phyloP scores from a whole-genome alignment of 805 yeast genomes.

The Metschnikowia bowlesiae region DNA sequence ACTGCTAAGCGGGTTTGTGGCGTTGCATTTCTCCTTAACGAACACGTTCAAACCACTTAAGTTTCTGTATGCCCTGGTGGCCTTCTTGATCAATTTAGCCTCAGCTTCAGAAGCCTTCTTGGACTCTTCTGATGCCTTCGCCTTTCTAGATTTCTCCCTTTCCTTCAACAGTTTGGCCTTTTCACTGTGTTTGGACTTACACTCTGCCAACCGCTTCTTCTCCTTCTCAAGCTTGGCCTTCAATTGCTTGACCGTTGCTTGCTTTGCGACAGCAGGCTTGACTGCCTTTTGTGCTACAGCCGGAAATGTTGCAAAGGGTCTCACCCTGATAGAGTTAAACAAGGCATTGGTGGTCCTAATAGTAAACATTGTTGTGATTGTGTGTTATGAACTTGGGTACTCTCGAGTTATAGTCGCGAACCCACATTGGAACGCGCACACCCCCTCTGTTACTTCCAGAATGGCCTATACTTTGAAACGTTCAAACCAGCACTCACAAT shows the following conservation, averaged over 20 bases:
- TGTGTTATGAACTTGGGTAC: background rate
- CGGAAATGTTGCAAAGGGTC: background rate
- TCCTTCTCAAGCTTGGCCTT: conserved; percentile 19
- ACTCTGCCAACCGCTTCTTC: conserved; percentile 9
- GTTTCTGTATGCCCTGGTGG: conserved; percentile 22
- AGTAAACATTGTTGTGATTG: background rate
- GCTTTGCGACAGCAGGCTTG: background rate
- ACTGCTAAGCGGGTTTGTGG: conserved; percentile 15
- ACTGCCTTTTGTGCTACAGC: conserved; percentile 2
- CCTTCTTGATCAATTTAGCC: conserved; percentile 14
- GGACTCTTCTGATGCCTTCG: conserved; percentile 10
- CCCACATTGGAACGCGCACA: background rate
- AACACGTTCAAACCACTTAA: conserved; percentile 22
- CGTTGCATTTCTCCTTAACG: conserved; percentile 20
- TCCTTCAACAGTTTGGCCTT: conserved; percentile 12
- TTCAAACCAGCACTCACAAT: background rate
- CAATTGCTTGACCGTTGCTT: background rate
- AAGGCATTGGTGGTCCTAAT: background rate
- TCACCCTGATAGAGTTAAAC: background rate
- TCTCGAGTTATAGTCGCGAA: background rate
- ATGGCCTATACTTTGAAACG: background rate
- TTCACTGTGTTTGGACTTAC: conserved; percentile 11
- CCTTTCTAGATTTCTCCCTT: background rate
- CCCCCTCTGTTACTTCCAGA: background rate
- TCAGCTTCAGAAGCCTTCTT: conserved; percentile 11